Base-by-base conservation (phyloP, 345 rosid genomes). In the Laguncularia racemosa region DNA sequence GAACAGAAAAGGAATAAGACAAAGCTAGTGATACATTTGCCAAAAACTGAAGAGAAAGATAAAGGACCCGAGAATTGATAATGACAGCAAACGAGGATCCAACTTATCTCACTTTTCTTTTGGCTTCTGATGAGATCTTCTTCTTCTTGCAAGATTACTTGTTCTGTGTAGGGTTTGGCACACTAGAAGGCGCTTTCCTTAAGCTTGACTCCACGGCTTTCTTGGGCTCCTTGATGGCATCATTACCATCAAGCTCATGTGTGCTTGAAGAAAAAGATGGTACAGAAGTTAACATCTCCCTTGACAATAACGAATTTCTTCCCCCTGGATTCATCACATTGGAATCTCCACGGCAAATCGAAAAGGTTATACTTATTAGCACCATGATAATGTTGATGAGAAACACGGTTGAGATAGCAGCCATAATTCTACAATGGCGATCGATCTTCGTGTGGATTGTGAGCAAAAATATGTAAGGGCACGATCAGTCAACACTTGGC, bases 121-220 rank as follows among this genome's bases (percentile, higher is more conserved):
- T 33, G 40, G 10, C 9, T 1, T 33, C 9, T 33, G 40, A 33
- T 33, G 9, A n/a, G n/a, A 4, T 33, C 40, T 33, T 33, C 40
- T 9, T 33, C 40, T 33, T 33, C 40, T 1, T 6, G 40, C 9
- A 57, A 3, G 17, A 49, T 16, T 48, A 64, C 75, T 72, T 61
- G 71, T 83, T 83, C 68, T 78, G 89, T 12, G 73, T 78, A 20
- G 83, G 89, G 68, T 83, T 83, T 10, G 83, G 71, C 16, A 62
- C 65, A 51, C 83, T 80, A 3, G 78, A 68, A 1, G 85, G 85
- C 12, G 75, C 80, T 72, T 56, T 78, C 67, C 89, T 80, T 33
- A 83, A 62, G 66, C 78, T 76, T 45, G 66, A 69, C 76, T 76
- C 80, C 77, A 64, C 74, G 60, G 80, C 77, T 76, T 71, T 80